These are phyloP conservation scores for Trichoderma hamatum DNA, from an alignment of 2,329 filamentous ascomycete genomes.

Conservation along the genomic window DNA sequence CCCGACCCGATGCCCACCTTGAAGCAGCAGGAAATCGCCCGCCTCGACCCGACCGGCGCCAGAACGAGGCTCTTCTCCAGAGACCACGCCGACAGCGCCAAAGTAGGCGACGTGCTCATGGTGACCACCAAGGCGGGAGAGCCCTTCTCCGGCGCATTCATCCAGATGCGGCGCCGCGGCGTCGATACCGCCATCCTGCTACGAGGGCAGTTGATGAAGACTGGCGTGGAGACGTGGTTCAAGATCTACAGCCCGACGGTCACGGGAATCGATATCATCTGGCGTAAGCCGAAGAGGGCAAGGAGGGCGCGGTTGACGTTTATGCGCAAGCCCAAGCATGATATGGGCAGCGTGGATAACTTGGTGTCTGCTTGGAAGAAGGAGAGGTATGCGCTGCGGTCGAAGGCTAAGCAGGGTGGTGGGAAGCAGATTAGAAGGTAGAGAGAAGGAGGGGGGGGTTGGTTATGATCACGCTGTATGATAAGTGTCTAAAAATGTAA, in stretches of 20 bases:
- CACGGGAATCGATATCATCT: slow-evolving; percentile 89
- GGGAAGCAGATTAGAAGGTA: slow-evolving; percentile 30
- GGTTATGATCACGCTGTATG: slow-evolving; percentile 24
- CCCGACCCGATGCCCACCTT: slow-evolving; percentile 71
- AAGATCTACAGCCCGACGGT: slow-evolving; percentile 93
- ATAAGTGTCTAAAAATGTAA: slow-evolving; percentile 21
- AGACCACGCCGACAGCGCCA: slow-evolving; percentile 75
- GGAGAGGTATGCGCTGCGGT: slow-evolving; percentile 47
- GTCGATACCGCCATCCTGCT: slow-evolving; percentile 87
- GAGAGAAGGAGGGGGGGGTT: neutral
- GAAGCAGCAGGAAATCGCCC: slow-evolving; percentile 67
- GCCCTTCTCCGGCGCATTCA: slow-evolving; percentile 84
- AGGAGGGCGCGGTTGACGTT: slow-evolving; percentile 87
- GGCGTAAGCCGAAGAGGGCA: slow-evolving; percentile 80
- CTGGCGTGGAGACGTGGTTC: slow-evolving; percentile 96
- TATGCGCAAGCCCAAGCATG: slow-evolving; percentile 85
- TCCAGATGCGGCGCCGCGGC: slow-evolving; percentile 85
- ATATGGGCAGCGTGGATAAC: slow-evolving; percentile 82
- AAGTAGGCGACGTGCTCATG: slow-evolving; percentile 87
- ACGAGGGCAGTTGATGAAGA: slow-evolving; percentile 80
- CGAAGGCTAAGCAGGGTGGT: slow-evolving; percentile 38
- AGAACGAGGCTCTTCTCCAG: slow-evolving; percentile 80
- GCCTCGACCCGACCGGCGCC: slow-evolving; percentile 82
- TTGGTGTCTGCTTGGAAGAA: slow-evolving; percentile 63
- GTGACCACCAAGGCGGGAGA: slow-evolving; percentile 80